phyloP scores from a whole-genome alignment of 2,329 filamentous ascomycete species.

The Trichoderma koningii region DNA sequence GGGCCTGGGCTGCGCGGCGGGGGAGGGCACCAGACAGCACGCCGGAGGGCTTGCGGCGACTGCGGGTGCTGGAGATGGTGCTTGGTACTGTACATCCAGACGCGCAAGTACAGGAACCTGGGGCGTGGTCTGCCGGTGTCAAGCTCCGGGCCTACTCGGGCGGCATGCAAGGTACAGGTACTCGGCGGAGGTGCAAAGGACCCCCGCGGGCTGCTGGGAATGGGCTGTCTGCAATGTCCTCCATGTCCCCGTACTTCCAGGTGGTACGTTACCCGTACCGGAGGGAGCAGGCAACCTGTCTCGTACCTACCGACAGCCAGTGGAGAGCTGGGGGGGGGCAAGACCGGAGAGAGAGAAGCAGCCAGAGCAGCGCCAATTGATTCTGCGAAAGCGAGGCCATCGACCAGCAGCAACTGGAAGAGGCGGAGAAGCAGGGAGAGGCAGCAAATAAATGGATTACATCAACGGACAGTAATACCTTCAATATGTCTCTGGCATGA shows the following conservation, averaged over 20 bases:
- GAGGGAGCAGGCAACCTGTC: background rate
- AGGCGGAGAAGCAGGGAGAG: background rate
- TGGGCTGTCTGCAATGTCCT: background rate
- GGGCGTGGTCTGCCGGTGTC: too few relatives aligned
- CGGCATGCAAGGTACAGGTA: background rate
- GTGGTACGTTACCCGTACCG: background rate
- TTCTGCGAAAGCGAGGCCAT: background rate
- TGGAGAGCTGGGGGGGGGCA: background rate
- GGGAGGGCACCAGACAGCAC: background rate
- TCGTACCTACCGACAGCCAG: conserved; percentile 14
- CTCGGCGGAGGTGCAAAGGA: background rate
- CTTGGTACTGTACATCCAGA: background rate
- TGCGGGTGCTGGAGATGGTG: background rate
- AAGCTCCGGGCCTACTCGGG: background rate
- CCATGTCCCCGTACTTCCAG: background rate
- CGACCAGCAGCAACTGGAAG: background rate
- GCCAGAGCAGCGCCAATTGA: too few relatives aligned
- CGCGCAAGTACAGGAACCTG: background rate
- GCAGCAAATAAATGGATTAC: background rate
- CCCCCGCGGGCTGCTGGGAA: background rate
- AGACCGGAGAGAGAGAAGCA: too few relatives aligned
- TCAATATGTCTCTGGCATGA: too few relatives aligned
- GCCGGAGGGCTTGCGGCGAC: too few relatives aligned
- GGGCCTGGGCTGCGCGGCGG: background rate
- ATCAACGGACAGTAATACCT: background rate